Conservation (phyloP, 495 filamentous ascomycete genomes). For the Evernia prunastri region DNA sequence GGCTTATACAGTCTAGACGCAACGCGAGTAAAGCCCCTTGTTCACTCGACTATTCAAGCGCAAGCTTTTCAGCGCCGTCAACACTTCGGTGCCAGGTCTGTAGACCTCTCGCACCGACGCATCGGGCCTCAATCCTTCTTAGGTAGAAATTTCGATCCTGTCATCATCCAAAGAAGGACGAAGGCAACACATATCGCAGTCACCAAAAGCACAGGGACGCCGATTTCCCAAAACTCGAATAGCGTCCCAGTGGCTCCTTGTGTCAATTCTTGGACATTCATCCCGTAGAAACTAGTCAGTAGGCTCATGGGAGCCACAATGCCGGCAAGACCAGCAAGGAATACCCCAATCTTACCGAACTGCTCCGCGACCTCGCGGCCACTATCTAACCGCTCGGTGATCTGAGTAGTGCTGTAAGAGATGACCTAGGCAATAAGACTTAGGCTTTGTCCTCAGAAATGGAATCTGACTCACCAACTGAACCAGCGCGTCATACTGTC, state of each 20-base stretch:
- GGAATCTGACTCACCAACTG: slow-evolving; percentile 10
- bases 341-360: slow-evolving; percentile 18
- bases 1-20: not conserved
- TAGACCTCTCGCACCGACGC: not conserved
- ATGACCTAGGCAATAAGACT: slow-evolving; percentile 1
- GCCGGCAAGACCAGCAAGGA: slow-evolving; percentile 17
- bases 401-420: slow-evolving; percentile 7
- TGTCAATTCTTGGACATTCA: slow-evolving; percentile 18
- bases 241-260: slow-evolving; percentile 10
- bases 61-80: not conserved
- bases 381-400: slow-evolving; percentile 11
- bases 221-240: slow-evolving; percentile 21
- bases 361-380: slow-evolving; percentile 17
- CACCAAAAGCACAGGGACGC: slow-evolving; percentile 13
- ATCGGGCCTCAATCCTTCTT: not conserved
- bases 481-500: slow-evolving; percentile 19
- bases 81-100: not conserved
- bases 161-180: slow-evolving; percentile 14
- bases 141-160: not conserved
- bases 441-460: not conserved
- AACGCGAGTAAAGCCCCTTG: not conserved
- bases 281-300: slow-evolving; percentile 20
- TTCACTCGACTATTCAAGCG: not conserved
- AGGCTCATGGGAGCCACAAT: slow-evolving; percentile 19
- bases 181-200: slow-evolving; percentile 1